Evolutionary conservation across 371 early-diverging fungal species (phyloP).

Genomic region (Conidiobolus incongruus): DNA sequence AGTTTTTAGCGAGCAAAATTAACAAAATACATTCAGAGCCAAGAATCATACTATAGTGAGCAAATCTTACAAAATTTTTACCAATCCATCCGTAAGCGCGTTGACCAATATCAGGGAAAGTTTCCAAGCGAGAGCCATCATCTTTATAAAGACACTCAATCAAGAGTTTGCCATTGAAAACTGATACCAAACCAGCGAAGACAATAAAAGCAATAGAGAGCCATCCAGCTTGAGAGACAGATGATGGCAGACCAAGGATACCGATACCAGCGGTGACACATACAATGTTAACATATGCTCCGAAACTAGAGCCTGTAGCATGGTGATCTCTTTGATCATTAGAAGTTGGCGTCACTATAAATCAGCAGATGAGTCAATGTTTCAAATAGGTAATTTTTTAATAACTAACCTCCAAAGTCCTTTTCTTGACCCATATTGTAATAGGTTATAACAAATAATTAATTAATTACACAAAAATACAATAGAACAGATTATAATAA

Average conservation of each 20-base stretch:
- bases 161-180: slow-evolving; percentile 5
- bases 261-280: slow-evolving; percentile 9
- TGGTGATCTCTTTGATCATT: no score
- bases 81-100: slow-evolving; percentile 16
- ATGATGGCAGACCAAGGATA: slow-evolving; percentile 6
- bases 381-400: no score
- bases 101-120: slow-evolving; percentile 14
- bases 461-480: no score
- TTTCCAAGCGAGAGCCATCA: slow-evolving; percentile 3
- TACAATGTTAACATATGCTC: slow-evolving; percentile 3
- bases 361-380: no score
- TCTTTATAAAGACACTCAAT: slow-evolving; percentile 9
- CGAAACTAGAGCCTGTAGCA: background rate
- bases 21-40: slow-evolving; percentile 30
- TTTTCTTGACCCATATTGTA: no score
- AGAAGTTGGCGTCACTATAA: no score
- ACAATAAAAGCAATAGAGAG: slow-evolving; percentile 3
- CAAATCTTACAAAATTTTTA: slow-evolving; percentile 14
- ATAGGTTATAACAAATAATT: no score
- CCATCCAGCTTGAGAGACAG: slow-evolving; percentile 8
- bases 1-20: slow-evolving; percentile 23
- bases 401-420: no score
- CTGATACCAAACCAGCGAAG: slow-evolving; percentile 2
- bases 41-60: slow-evolving; percentile 29
- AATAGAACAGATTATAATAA: no score